Evolutionary conservation across 352 stramenopile genomes (phyloP).

Genomic region (Phytophthora pistaciae): DNA sequence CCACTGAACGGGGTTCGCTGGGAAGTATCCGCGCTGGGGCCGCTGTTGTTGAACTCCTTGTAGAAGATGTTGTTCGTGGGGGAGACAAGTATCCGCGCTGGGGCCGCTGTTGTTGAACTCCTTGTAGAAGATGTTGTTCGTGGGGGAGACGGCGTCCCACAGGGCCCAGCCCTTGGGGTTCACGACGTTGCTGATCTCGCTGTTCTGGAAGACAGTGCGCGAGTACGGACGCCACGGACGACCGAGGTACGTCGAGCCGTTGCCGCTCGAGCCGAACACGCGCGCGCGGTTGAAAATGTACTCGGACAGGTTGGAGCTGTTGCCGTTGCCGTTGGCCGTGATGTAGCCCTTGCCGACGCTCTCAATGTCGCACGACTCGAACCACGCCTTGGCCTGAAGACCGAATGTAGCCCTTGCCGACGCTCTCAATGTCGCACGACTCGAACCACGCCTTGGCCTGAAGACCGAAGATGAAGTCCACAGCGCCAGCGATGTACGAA

Average conservation of each 20-base stretch:
- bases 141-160: constrained; percentile 7
- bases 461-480: constrained; percentile 26
- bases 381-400: constrained; percentile 18
- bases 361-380: constrained; percentile 24
- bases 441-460: constrained; percentile 24
- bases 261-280: constrained; percentile 9
- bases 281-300: constrained; percentile 25
- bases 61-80: constrained; percentile 18
- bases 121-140: constrained; percentile 15
- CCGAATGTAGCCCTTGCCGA: constrained; percentile 15
- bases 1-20: constrained; percentile 8
- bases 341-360: constrained; percentile 3
- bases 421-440: constrained; percentile 16
- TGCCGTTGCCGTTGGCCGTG: constrained; percentile 20
- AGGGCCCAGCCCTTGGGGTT: constrained; percentile 10
- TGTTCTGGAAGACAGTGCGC: constrained; percentile 22
- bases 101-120: constrained; percentile 22
- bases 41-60: constrained; percentile 24
- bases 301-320: constrained; percentile 13
- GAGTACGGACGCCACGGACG: constrained; percentile 17
- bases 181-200: constrained; percentile 11
- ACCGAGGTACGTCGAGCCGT: constrained; percentile 5
- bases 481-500: constrained; percentile 20
- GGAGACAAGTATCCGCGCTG: background rate
- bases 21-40: background rate